Base-by-base conservation (phyloP, 352 stramenopile genomes). In the Pythium dissotocum region DNA sequence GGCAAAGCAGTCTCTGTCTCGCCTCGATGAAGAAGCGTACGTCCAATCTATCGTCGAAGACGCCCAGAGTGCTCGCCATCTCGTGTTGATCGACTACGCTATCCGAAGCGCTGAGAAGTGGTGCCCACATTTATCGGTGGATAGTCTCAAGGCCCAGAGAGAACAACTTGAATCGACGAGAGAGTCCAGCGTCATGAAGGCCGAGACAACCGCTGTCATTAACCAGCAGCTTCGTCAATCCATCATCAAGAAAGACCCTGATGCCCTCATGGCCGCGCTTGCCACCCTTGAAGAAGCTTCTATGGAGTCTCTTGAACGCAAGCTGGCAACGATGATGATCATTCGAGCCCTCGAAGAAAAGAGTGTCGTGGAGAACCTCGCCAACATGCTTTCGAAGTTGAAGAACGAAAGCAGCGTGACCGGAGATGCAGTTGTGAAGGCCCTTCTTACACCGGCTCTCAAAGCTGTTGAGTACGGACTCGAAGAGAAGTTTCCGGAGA, bases 261-360 rank as follows among this genome's bases (percentile, higher is more conserved):
- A 93, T 61, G 72, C 79, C 26, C 76, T 93, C 32, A 93, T 93
- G 82, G 85, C 76, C 12, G 79, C 77, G 0, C 73, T 93, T 26
- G 85, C 85, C 40, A 87, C 81, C 4, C 55, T 91, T 3, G 79
- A 93, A 60, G 85, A 88, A 24, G 77, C 82, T 4, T 89, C 82
- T 0, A 71, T 77, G 2, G 85, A 93, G 59, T 90, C 83, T 0
- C 62, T 91, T 13, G 85, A 93, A 61, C 68, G 83, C 32, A 91
- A 93, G 44, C 72, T 93, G n/a, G 85, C 80, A 32, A 93, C 85
- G 10, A 90, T 91, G 82, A 86, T 91, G 78, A 88, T 91, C 58
- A 93, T 93, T 64, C 81, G 85, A 49, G 77, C 85, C 30, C 65
- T 93, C 1, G 85, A 93, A 61, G 85, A 91, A 66, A 91, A 91